These are phyloP conservation scores for Wallacemonas collosoma DNA, from an alignment of 208 protist species.

Conservation along the genomic window DNA sequence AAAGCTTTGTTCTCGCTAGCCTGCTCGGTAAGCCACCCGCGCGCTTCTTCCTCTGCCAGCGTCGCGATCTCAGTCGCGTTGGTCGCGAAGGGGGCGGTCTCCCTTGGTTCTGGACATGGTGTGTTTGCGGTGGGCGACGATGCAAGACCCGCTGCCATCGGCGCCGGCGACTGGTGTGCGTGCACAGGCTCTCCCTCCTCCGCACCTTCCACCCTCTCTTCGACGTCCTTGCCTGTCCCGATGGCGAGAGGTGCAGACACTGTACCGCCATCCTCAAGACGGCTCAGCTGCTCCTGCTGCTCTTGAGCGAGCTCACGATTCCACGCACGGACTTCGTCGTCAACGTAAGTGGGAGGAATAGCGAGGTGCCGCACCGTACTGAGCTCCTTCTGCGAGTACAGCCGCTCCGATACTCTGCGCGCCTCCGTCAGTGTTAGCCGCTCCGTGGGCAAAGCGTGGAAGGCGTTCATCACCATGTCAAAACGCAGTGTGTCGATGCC, in stretches of 20 bases:
- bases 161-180: too few species aligned
- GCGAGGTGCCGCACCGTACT: conserved; percentile 64
- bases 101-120: neutral
- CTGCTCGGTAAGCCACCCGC: neutral
- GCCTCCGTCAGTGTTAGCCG: conserved; percentile 83
- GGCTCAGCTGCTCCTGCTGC: too few species aligned
- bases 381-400: conserved; percentile 80
- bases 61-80: neutral
- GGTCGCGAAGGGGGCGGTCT: conserved; percentile 1
- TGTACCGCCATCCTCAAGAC: too few species aligned
- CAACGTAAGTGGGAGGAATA: conserved; percentile 66
- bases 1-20: neutral
- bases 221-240: too few species aligned
- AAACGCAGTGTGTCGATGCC: conserved; percentile 87
- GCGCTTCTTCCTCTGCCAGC: neutral
- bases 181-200: too few species aligned
- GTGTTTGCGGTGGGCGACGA: neutral
- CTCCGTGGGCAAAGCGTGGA: conserved; percentile 82
- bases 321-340: conserved; percentile 66
- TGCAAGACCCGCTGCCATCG: too few species aligned
- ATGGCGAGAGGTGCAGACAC: too few species aligned
- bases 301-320: conserved; percentile 41
- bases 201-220: too few species aligned
- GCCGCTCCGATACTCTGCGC: conserved; percentile 64
- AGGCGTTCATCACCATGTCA: conserved; percentile 89